phyloP scores from a whole-genome alignment of 192 early-diverging fungal species.

The Mortierella alpina region DNA sequence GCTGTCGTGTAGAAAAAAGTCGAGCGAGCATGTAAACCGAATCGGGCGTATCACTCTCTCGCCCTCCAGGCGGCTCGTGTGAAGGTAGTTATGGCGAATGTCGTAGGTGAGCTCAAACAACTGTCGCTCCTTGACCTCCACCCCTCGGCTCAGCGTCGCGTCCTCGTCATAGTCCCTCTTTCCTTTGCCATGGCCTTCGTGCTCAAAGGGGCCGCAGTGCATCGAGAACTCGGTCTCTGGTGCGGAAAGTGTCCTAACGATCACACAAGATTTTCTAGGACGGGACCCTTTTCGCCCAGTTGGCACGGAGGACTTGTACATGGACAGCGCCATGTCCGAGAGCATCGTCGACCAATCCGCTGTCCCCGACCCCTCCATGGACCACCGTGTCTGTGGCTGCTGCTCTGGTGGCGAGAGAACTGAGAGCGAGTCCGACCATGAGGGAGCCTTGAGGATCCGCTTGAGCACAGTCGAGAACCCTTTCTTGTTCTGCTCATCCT shows the following conservation, averaged over 20 bases:
- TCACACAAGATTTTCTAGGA: too few species aligned
- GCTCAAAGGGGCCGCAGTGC: too few species aligned
- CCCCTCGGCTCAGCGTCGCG: neutral
- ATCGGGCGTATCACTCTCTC: constrained; percentile 33
- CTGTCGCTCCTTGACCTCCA: neutral
- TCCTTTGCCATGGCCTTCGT: neutral
- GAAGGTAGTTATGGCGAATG: constrained; percentile 33
- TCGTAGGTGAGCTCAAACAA: constrained; percentile 34
- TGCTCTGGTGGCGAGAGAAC: neutral
- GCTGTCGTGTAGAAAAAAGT: constrained; percentile 18
- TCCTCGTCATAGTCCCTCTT: neutral
- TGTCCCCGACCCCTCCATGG: neutral
- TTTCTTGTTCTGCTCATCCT: neutral
- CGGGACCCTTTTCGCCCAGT: too few species aligned
- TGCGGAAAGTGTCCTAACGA: too few species aligned
- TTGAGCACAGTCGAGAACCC: constrained; percentile 10
- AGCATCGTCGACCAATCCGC: constrained; percentile 14
- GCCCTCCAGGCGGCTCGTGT: constrained; percentile 17
- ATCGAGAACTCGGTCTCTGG: too few species aligned
- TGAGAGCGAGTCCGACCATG: neutral
- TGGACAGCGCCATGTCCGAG: neutral
- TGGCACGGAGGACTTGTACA: neutral
- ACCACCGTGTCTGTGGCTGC: neutral
- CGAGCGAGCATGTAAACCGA: constrained; percentile 22
- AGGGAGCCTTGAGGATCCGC: neutral